Conservation (phyloP, 192 early-diverging fungal species). For the Coemansia sp. region DNA sequence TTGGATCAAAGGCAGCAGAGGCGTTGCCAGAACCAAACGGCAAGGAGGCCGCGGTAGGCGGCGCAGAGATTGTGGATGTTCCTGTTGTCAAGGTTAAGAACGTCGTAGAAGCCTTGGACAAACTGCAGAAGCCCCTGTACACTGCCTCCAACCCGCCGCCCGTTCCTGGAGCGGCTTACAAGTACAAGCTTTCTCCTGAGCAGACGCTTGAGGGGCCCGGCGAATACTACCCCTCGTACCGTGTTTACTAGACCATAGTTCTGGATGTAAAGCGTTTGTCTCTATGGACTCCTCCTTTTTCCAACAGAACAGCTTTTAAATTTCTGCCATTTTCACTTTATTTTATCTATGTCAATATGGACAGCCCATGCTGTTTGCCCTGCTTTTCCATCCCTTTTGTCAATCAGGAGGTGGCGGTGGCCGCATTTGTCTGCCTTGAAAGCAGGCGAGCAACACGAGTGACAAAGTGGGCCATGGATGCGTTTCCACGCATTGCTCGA, state of each 20-base stretch:
- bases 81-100: constrained; percentile 35
- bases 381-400: neutral
- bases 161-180: constrained; percentile 50
- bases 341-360: neutral
- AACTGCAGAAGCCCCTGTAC: constrained; percentile 56
- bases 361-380: neutral
- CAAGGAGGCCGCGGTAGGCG: constrained; percentile 6
- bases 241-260: constrained; percentile 32
- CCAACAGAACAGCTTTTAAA: neutral
- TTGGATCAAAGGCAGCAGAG: constrained; percentile 17
- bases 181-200: constrained; percentile 55
- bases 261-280: too few relatives aligned
- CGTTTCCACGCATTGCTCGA: constrained; percentile 2
- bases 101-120: constrained; percentile 56
- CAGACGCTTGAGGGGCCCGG: constrained; percentile 43
- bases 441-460: neutral
- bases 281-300: neutral
- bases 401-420: neutral
- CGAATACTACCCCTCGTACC: constrained; percentile 55
- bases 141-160: constrained; percentile 60
- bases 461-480: neutral
- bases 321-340: neutral
- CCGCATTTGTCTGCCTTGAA: neutral
- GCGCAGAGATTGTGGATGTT: constrained; percentile 11
- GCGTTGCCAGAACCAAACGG: constrained; percentile 16